Conservation (phyloP, 805 yeast genomes). For the Kregervanrija delftensis region DNA sequence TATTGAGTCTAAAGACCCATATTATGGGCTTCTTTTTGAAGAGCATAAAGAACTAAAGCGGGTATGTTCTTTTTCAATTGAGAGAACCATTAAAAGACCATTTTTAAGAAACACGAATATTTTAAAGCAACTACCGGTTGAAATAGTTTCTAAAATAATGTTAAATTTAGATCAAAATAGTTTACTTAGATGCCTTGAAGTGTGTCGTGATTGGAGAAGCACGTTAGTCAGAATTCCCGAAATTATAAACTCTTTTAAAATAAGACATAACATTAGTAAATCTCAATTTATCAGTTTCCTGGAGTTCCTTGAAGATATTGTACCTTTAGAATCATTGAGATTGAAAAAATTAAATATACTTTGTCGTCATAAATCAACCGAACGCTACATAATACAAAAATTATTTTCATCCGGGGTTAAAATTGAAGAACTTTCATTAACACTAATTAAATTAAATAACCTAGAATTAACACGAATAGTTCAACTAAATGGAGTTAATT, state of each 20-base stretch:
- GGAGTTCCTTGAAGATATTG: slow-evolving; percentile 8
- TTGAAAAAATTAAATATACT: slow-evolving; percentile 1
- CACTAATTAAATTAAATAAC: slow-evolving; percentile 1
- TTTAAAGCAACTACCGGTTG: slow-evolving; percentile 6
- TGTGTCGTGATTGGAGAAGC: slow-evolving; percentile 11
- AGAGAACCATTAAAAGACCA: not conserved
- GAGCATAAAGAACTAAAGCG: too few species aligned
- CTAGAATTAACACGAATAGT: slow-evolving; percentile 4
- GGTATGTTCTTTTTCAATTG: too few species aligned
- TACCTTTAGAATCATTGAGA: slow-evolving; percentile 2
- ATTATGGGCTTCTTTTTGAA: too few species aligned
- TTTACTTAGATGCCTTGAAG: slow-evolving; percentile 4
- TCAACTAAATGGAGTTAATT: slow-evolving; percentile 1
- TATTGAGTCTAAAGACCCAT: too few species aligned
- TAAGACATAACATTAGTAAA: slow-evolving; percentile 1
- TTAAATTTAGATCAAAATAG: slow-evolving; percentile 1
- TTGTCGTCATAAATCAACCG: not conserved
- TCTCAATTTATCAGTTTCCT: slow-evolving; percentile 2
- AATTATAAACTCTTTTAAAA: slow-evolving; percentile 4
- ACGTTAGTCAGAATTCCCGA: slow-evolving; percentile 7
- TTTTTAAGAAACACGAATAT: slow-evolving; percentile 3
- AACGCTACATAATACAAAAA: slow-evolving; percentile 1
- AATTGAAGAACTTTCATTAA: slow-evolving; percentile 1
- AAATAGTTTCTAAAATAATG: slow-evolving; percentile 7
- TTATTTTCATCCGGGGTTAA: slow-evolving; percentile 5